phyloP scores from a whole-genome alignment of 345 rosid species.

The Gossypium anomalum region DNA sequence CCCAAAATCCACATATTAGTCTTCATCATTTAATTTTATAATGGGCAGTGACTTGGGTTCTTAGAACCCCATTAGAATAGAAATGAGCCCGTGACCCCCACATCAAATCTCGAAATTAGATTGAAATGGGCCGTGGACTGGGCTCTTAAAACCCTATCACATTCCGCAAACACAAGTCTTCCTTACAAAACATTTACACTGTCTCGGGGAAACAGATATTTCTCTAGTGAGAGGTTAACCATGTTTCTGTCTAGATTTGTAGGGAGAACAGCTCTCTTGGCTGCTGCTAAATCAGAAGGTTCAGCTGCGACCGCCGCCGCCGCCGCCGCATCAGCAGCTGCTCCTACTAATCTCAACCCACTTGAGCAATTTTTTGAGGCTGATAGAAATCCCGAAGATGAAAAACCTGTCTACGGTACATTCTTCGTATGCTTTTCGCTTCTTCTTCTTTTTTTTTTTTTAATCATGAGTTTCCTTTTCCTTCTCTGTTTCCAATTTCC shows the following conservation, averaged over 20 bases:
- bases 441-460: too few relatives aligned
- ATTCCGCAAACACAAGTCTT: background rate
- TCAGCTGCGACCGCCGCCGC: slow-evolving; percentile 41
- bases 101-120: too few relatives aligned
- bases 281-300: slow-evolving; percentile 63
- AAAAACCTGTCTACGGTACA: slow-evolving; percentile 68
- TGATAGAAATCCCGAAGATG: slow-evolving; percentile 63
- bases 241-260: slow-evolving; percentile 65
- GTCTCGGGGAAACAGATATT: background rate
- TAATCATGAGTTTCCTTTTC: background rate
- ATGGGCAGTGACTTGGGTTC: background rate
- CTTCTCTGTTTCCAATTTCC: background rate
- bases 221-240: background rate
- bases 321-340: slow-evolving; percentile 44
- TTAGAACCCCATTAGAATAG: too few relatives aligned
- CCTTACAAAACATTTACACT: background rate
- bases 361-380: slow-evolving; percentile 82
- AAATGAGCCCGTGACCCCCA: too few relatives aligned
- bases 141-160: background rate
- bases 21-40: too few relatives aligned
- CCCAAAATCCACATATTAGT: too few relatives aligned
- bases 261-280: slow-evolving; percentile 52
- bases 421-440: background rate
- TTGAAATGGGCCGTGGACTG: too few relatives aligned
- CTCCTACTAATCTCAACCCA: slow-evolving; percentile 45